phyloP scores from a whole-genome alignment of 2,329 filamentous ascomycete genomes.

The Colletotrichum horii region DNA sequence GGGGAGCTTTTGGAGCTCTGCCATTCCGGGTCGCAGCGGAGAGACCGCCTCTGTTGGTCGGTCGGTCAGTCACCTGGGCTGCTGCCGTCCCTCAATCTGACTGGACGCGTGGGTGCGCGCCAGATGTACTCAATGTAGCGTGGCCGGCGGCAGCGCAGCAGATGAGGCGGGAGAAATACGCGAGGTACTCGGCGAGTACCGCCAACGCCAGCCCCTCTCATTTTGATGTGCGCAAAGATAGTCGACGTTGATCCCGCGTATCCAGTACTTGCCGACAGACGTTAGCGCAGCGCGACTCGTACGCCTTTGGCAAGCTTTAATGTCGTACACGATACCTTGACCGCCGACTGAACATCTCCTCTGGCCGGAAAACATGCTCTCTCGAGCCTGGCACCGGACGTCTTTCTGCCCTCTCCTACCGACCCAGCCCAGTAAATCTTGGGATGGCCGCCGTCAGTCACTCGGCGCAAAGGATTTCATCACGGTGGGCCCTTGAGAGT shows the following conservation, averaged over 20 bases:
- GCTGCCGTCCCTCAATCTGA: not conserved
- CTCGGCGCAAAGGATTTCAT: not conserved
- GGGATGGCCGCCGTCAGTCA: not conserved
- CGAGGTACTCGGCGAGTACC: not conserved
- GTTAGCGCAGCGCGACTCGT: not conserved
- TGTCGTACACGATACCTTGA: not conserved
- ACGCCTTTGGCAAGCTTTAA: not conserved
- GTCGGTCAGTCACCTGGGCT: not conserved
- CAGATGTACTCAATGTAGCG: not conserved
- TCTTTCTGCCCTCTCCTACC: not conserved
- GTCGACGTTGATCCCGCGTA: not conserved
- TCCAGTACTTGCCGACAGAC: not conserved
- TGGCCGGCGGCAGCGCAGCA: not conserved
- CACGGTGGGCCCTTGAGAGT: not conserved
- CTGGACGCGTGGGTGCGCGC: not conserved
- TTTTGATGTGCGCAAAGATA: not conserved
- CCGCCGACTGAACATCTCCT: not conserved
- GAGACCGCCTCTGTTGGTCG: not conserved
- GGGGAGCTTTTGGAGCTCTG: not conserved
- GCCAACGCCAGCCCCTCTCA: not conserved
- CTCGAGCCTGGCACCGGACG: not conserved
- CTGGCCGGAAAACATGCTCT: not conserved
- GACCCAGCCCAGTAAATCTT: not conserved
- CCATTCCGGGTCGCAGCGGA: not conserved
- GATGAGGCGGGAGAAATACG: not conserved